Evolutionary conservation across 2,329 filamentous ascomycete genomes (phyloP), one percentile per base, ranked within the genome.

Genomic region (Pestalotiopsis sp.): DNA sequence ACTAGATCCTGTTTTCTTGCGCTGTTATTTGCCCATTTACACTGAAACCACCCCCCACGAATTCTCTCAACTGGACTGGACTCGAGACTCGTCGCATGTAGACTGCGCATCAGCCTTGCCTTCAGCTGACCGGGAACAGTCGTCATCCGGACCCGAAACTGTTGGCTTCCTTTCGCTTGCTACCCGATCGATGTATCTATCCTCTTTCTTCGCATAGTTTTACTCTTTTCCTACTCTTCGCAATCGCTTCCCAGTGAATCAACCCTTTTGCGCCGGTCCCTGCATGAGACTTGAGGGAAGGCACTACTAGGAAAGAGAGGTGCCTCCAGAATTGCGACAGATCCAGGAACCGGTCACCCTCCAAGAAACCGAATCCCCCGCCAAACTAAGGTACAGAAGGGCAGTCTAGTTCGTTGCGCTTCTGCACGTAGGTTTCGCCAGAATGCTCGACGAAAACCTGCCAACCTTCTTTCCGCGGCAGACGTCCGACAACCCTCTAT

Each of bases 401-500:
- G 27, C 12, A 13, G 4, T 12, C 52, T 31, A 55, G 36, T 41
- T 49, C 13, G 20, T 23, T 25, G 23, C 20, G n/a, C 27, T 27
- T 27, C 64, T 27, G 39, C 64, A 68, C 36, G 39, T 52, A 61
- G 66, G 58, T 52, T 52, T 68, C 74, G 79, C 72, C 68, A 97
- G 31, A 36, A 36, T 97, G 94, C 88, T 97, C 75, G 94, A 97
- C 90, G 93, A 97, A 79, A 97, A 95, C 80, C 89, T 98, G n/a
- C 95, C 95, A 67, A 94, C 87, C 59, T 91, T 89, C 76, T 86
- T 82, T 74, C 86, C 87, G 77, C 85, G 83, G 71, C 80, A 82
- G 23, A 84, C 84, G 41, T 80, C 85, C 68, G 85, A 88, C 67
- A 85, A 86, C 74, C 83, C 86, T 5, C 82, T 85, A 69, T 82